Evolutionary conservation across 257 asterid species (phyloP).

Genomic region (Anisodus tanguticus): DNA sequence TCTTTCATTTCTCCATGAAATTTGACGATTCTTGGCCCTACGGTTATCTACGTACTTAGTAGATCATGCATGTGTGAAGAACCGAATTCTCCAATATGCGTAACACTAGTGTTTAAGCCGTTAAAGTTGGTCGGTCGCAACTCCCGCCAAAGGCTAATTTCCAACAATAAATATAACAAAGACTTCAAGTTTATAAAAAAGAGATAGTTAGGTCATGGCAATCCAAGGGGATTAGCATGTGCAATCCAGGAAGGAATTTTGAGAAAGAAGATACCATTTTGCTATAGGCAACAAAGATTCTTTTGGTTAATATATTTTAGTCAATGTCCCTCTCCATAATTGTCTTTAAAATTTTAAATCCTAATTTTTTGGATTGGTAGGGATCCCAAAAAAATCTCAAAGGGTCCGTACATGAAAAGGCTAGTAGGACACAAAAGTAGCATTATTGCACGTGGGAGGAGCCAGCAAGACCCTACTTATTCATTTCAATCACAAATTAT

Average conservation of each 20-base stretch:
- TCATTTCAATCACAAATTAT: conserved; percentile 12
- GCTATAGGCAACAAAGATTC: conserved; percentile 51
- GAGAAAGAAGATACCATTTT: conserved; percentile 42
- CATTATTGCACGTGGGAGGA: conserved; percentile 71
- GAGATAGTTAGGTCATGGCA: neutral
- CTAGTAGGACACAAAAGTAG: conserved; percentile 31
- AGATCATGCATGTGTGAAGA: too few species aligned
- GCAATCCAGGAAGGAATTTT: conserved; percentile 48
- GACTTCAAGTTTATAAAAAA: neutral
- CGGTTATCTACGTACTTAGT: too few species aligned
- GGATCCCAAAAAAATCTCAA: conserved; percentile 55
- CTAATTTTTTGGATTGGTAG: conserved; percentile 29
- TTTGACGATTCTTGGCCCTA: too few species aligned
- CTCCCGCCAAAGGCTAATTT: too few species aligned
- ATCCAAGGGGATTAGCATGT: conserved; percentile 48
- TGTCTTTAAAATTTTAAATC: neutral
- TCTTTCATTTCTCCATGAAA: too few species aligned
- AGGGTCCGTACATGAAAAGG: conserved; percentile 51
- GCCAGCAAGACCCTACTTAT: conserved; percentile 46
- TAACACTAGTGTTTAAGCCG: too few species aligned
- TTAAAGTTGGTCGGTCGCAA: too few species aligned
- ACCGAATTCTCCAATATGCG: too few species aligned
- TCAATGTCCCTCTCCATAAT: conserved; percentile 43
- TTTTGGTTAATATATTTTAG: conserved; percentile 37
- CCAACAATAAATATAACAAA: neutral